Percentiles rank a stretch among this genome's conserved stretches.
Conservation (phyloP, 345 rosid genomes). For the Populus euphratica region DNA sequence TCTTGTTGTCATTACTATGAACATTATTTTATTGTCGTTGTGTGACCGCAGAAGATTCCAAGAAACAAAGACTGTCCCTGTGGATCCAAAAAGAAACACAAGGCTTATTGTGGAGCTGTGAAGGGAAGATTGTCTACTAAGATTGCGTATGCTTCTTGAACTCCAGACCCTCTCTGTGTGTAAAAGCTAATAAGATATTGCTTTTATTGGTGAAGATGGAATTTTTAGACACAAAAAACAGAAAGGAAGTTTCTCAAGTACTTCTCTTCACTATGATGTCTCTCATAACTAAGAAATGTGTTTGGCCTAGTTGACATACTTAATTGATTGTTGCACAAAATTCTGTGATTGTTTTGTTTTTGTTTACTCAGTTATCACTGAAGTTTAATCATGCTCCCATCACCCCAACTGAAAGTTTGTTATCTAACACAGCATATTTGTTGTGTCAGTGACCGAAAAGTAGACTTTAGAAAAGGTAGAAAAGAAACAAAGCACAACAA, state of each 20-base stretch:
- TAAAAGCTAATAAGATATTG: neutral
- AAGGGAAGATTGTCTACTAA: constrained; percentile 49
- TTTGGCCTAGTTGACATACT: neutral
- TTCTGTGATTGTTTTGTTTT: neutral
- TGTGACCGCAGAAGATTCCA: constrained; percentile 49
- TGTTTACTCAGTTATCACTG: too few species aligned
- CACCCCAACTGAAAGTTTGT: neutral
- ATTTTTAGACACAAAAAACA: neutral
- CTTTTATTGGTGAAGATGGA: neutral
- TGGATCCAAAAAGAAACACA: constrained; percentile 89
- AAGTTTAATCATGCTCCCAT: neutral
- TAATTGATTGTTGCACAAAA: neutral
- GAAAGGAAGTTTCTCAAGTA: neutral
- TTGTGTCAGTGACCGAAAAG: constrained; percentile 38
- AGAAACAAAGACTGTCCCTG: constrained; percentile 74
- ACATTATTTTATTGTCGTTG: neutral
- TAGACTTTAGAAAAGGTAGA: constrained; percentile 55
- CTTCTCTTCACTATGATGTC: neutral
- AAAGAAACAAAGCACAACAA: constrained; percentile 50
- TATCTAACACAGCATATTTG: constrained; percentile 8
- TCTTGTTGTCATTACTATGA: neutral
- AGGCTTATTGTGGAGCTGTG: constrained; percentile 83
- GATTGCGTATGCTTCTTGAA: constrained; percentile 45
- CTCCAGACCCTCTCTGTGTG: constrained; percentile 1
- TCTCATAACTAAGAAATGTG: neutral